A percentile compares a stretch with the other conserved stretches of the same genome.
phyloP scores from a whole-genome alignment of 148 eudicot species.

The Rhododendron vialii region DNA sequence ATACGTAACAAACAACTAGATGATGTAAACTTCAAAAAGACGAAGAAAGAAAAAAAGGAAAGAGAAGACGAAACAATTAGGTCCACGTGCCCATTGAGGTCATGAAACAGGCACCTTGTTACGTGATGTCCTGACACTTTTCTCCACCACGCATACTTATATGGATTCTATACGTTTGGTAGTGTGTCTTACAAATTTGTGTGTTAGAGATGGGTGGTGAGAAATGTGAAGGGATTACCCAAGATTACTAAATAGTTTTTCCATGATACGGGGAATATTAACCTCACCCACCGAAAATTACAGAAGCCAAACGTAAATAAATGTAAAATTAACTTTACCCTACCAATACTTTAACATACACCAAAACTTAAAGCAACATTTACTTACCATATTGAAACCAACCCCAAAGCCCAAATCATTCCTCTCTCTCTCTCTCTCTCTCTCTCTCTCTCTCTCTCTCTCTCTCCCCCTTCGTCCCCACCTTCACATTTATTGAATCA shows the following conservation, averaged over 20 bases:
- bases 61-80: background rate
- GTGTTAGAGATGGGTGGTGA: too few species aligned
- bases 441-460: too few species aligned
- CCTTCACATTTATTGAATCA: background rate
- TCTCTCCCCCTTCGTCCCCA: background rate
- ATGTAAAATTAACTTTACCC: background rate
- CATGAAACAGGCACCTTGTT: too few species aligned
- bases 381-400: background rate
- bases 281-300: background rate
- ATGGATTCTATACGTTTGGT: too few species aligned
- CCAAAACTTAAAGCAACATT: background rate
- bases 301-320: background rate
- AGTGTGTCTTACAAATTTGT: too few species aligned
- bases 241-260: background rate
- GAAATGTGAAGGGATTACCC: too few species aligned
- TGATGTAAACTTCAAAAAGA: too few species aligned
- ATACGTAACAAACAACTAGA: too few species aligned
- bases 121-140: too few species aligned
- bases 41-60: background rate
- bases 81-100: background rate
- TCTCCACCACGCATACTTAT: too few species aligned
- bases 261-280: background rate
- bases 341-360: background rate
- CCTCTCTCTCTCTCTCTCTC: background rate
- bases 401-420: background rate